A percentile compares a stretch with the other conserved stretches of the same genome.
These are phyloP conservation scores for Fragaria nilgerrensis DNA, from an alignment of 306 rosid genomes.

Conservation along the genomic window DNA sequence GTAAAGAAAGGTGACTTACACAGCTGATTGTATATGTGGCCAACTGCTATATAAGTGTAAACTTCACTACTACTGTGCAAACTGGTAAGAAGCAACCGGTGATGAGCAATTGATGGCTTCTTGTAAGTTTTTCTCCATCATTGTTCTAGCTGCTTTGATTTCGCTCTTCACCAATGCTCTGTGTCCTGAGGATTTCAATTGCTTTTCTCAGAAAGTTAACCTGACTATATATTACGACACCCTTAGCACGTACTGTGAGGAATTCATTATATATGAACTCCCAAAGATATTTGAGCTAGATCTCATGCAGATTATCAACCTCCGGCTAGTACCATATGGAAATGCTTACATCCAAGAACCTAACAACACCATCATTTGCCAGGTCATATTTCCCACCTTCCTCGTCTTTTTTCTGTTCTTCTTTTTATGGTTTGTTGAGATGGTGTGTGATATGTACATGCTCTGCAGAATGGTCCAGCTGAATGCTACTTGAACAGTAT, in stretches of 20 bases:
- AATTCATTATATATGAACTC: conserved; percentile 66
- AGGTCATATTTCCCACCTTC: conserved; percentile 36
- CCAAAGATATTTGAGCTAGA: conserved; percentile 58
- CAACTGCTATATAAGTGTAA: not conserved
- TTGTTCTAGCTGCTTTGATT: not conserved
- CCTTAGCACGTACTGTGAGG: conserved; percentile 70
- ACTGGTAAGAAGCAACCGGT: not conserved
- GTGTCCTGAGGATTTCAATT: not conserved
- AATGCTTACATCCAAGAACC: conserved; percentile 50
- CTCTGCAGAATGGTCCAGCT: conserved; percentile 73
- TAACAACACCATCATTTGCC: conserved; percentile 45
- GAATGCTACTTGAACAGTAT: conserved; percentile 80
- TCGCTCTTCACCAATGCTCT: not conserved
- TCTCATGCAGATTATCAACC: conserved; percentile 61
- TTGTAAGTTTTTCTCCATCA: not conserved
- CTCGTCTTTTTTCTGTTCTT: not conserved
- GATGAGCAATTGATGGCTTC: not conserved
- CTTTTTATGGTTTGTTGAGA: not conserved
- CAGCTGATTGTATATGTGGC: not conserved
- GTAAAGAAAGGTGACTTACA: not conserved
- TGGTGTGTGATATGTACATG: not conserved
- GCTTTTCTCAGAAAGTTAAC: conserved; percentile 34
- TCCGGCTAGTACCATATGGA: conserved; percentile 83
- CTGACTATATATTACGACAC: conserved; percentile 67
- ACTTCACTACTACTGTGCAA: not conserved